Evolutionary conservation across 352 stramenopile species (phyloP), one percentile per base, ranked within the genome.

Genomic region (Pythium dissotocum): DNA sequence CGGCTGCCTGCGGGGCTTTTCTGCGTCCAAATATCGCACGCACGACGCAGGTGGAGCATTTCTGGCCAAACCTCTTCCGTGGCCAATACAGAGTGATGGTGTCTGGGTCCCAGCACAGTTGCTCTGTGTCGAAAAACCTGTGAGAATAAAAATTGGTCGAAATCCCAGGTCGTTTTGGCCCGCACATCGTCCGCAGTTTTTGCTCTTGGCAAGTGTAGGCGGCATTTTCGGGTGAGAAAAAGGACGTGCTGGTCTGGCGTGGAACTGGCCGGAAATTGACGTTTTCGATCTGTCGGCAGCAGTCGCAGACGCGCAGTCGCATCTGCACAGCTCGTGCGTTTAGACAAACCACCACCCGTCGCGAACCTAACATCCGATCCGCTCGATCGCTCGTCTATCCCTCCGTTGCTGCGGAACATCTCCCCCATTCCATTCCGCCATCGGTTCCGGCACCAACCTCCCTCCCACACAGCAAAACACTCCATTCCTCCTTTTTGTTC

Each of bases 191-290:
- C 42, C 21, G 59, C 52, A 30, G 24, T 62, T 67, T 62, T 65
- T 44, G 16, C 4, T 28, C 2, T n/a, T n/a, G n/a, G n/a, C n/a
- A n/a, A n/a, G n/a, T n/a, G 52, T 9, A 16, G 49, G 26, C 14
- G 42, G 33, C 24, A 30, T 30, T 30, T 30, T 64, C 2, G 33
- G 26, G 16, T 4, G 21, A 59, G 14, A 64, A 64, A 69, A 35
- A 59, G 52, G 55, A 2, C 52, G 21, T 14, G 52, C 26, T 12
- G 28, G 10, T 18, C 51, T 68, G 52, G 56, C 56, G 57, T 61
- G 56, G 64, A 64, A 65, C 64, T 70, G 64, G 64, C 65, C 59
- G 26, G 58, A 71, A 67, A 63, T 67, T 46, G 63, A 70, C 63
- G 32, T 54, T 44, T 59, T 38, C 49, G 30, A 30, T 14, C 14